These are phyloP conservation scores for Colletotrichum caudatum DNA, from an alignment of 2,329 filamentous ascomycete genomes.

Conservation along the genomic window DNA sequence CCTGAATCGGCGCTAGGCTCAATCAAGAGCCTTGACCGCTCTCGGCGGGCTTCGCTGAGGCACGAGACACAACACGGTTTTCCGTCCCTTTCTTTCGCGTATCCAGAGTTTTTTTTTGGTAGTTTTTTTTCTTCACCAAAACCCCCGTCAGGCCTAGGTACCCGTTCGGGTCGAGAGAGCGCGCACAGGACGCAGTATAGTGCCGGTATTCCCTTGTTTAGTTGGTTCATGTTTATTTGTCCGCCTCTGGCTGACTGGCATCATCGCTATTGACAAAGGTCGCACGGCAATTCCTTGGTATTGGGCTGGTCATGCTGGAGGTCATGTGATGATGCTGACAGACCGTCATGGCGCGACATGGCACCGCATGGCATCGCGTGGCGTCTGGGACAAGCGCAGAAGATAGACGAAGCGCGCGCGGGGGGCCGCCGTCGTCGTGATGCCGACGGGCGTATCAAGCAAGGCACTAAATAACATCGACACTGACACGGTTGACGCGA, in stretches of 20 bases:
- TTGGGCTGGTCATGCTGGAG: background rate
- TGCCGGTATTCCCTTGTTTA: background rate
- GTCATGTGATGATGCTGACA: slow-evolving; percentile 15
- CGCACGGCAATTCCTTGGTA: background rate
- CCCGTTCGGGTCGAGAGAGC: no score
- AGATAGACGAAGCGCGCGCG: slow-evolving; percentile 5
- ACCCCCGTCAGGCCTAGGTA: background rate
- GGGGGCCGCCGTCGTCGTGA: background rate
- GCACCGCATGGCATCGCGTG: background rate
- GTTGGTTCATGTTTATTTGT: background rate
- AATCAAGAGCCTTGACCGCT: slow-evolving; percentile 38
- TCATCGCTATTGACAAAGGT: background rate
- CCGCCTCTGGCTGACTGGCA: background rate
- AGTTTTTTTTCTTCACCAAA: background rate
- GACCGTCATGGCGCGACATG: background rate
- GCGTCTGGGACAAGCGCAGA: background rate
- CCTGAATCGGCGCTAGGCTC: slow-evolving; percentile 38
- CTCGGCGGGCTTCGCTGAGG: slow-evolving; percentile 9
- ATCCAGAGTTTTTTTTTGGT: no score
- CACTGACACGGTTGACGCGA: background rate
- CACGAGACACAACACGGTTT: background rate
- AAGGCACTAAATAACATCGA: background rate
- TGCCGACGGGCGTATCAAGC: background rate
- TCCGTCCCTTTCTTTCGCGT: background rate
- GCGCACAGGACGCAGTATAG: no score